These are phyloP conservation scores for Leptographium radiaticola DNA, from an alignment of 2,329 filamentous ascomycete species.

Conservation along the genomic window DNA sequence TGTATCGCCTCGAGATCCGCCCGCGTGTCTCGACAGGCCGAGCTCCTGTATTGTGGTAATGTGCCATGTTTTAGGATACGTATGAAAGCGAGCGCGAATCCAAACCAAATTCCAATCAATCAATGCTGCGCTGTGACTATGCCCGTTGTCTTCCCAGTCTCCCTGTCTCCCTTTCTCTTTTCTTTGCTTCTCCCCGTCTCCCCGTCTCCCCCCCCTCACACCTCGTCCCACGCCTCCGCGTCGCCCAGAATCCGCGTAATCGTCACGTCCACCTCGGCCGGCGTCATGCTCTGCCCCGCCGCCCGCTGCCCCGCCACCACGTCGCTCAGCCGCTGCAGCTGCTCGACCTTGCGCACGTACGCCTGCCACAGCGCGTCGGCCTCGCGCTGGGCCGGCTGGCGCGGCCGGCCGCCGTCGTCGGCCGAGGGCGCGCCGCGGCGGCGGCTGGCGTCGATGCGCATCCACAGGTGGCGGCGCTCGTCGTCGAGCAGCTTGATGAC, in stretches of 20 bases:
- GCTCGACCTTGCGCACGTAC: slow-evolving; percentile 13
- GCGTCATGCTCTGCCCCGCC: slow-evolving; percentile 47
- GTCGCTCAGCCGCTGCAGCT: slow-evolving; percentile 53
- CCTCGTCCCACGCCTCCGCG: background rate
- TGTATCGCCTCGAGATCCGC: too few relatives aligned
- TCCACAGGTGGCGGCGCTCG: slow-evolving; percentile 64
- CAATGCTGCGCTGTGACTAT: background rate
- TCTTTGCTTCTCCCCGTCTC: background rate
- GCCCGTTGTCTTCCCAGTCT: background rate
- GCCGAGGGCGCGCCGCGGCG: slow-evolving; percentile 8
- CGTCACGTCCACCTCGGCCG: slow-evolving; percentile 51
- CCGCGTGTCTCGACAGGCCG: too few relatives aligned
- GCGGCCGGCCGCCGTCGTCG: background rate
- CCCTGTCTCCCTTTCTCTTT: background rate
- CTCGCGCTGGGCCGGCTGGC: slow-evolving; percentile 7
- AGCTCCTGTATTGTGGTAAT: too few relatives aligned
- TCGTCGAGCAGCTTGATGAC: slow-evolving; percentile 74
- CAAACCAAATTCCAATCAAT: background rate
- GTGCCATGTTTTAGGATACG: too few relatives aligned
- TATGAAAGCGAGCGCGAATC: too few relatives aligned
- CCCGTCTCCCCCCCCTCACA: background rate
- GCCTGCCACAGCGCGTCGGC: slow-evolving; percentile 11
- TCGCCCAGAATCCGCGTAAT: slow-evolving; percentile 35
- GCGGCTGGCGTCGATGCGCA: slow-evolving; percentile 50
- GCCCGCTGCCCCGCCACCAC: slow-evolving; percentile 69